Conservation (phyloP, 345 rosid species). For the Aquilaria sinensis region DNA sequence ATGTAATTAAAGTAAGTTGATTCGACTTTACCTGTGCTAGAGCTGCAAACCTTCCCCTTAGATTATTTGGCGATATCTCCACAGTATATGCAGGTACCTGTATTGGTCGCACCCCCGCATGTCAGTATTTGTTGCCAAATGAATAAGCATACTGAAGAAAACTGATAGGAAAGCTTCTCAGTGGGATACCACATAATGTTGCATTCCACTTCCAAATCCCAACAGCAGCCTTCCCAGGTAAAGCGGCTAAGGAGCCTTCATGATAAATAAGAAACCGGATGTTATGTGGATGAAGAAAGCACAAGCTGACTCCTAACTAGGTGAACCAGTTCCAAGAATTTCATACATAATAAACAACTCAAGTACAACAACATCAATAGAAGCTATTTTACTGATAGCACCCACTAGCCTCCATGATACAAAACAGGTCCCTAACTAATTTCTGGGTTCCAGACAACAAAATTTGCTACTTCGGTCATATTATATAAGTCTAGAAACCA, state of each 20-base stretch:
- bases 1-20: not conserved
- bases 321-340: no score
- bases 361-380: not conserved
- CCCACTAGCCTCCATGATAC: not conserved
- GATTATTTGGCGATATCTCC: slow-evolving; percentile 33
- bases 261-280: not conserved
- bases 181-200: slow-evolving; percentile 29
- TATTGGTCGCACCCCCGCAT: not conserved
- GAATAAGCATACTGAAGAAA: not conserved
- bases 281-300: not conserved
- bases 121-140: not conserved
- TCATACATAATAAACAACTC: no score
- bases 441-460: not conserved
- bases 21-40: not conserved
- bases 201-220: slow-evolving; percentile 35
- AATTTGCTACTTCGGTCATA: not conserved
- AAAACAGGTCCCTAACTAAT: not conserved
- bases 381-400: not conserved
- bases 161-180: not conserved
- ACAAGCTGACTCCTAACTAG: no score
- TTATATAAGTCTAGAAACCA: no score
- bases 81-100: slow-evolving; percentile 38
- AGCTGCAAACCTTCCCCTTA: slow-evolving; percentile 30
- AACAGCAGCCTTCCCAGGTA: slow-evolving; percentile 36
- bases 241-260: slow-evolving; percentile 20